Evolutionary conservation across 768 basidiomycete genomes (phyloP).

Genomic region (Collybia nuda): DNA sequence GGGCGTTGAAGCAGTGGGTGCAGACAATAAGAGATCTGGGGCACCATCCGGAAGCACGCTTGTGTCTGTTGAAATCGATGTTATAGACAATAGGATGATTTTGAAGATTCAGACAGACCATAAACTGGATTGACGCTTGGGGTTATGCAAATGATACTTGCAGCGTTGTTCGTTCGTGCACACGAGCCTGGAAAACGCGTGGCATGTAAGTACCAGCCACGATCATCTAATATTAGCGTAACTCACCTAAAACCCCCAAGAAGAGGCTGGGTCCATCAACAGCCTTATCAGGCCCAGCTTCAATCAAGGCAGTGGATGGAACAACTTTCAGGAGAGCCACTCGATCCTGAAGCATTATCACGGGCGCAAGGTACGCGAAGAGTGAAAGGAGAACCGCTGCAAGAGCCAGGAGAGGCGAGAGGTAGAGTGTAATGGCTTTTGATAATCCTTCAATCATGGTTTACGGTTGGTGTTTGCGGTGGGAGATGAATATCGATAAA

Average conservation of each 20-base stretch:
- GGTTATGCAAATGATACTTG: slow-evolving; percentile 52
- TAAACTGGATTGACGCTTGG: slow-evolving; percentile 59
- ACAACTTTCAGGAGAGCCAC: slow-evolving; percentile 67
- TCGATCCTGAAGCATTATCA: slow-evolving; percentile 53
- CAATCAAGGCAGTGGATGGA: slow-evolving; percentile 44
- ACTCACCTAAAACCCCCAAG: slow-evolving; percentile 63
- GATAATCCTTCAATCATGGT: slow-evolving; percentile 73
- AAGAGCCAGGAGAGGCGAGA: slow-evolving; percentile 65
- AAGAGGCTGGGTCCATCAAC: slow-evolving; percentile 71
- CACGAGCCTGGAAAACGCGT: slow-evolving; percentile 67
- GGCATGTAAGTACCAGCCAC: neutral
- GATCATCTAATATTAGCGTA: too few relatives aligned
- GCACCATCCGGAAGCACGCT: slow-evolving; percentile 58
- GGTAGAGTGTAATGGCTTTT: slow-evolving; percentile 65
- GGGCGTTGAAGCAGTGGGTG: slow-evolving; percentile 61
- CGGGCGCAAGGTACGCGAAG: slow-evolving; percentile 70
- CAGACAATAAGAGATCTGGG: slow-evolving; percentile 53
- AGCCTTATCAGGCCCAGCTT: slow-evolving; percentile 24
- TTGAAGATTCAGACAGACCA: slow-evolving; percentile 39
- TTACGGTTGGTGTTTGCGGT: slow-evolving; percentile 1
- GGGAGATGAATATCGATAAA: neutral
- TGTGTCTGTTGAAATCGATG: slow-evolving; percentile 44
- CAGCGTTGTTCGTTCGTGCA: slow-evolving; percentile 46
- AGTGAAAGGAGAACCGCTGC: slow-evolving; percentile 65
- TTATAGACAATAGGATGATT: slow-evolving; percentile 1